Evolutionary conservation across 345 rosid genomes (phyloP).

Genomic region (Rhizophora apiculata): DNA sequence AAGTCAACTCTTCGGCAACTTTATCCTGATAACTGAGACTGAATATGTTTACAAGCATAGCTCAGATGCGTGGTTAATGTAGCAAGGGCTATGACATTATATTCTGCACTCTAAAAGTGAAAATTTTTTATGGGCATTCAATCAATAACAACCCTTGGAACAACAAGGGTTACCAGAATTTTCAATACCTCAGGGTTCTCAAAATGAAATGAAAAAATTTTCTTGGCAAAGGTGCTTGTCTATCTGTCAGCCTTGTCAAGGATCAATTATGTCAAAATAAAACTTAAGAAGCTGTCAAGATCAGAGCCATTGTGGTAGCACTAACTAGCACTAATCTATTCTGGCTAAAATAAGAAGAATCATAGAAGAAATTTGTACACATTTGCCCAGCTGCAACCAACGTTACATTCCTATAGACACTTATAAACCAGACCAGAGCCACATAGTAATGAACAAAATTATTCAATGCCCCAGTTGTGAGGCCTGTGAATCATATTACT

Average conservation of each 20-base stretch:
- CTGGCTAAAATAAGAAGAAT: no score
- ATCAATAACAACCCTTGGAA: background rate
- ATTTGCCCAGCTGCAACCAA: no score
- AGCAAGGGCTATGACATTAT: conserved; percentile 60
- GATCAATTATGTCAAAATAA: conserved; percentile 90
- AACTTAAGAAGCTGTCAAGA: conserved; percentile 49
- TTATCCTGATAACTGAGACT: conserved; percentile 83
- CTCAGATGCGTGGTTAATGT: conserved; percentile 77
- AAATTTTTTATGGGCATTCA: background rate
- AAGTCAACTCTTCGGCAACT: conserved; percentile 89
- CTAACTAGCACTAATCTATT: no score
- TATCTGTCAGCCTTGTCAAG: conserved; percentile 94
- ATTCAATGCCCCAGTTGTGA: no score
- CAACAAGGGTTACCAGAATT: conserved; percentile 11
- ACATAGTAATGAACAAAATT: no score
- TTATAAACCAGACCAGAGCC: no score
- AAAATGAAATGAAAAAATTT: conserved; percentile 80
- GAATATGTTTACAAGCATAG: conserved; percentile 84
- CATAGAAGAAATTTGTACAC: no score
- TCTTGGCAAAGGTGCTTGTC: conserved; percentile 92
- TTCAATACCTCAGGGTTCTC: conserved; percentile 71
- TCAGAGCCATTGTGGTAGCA: background rate
- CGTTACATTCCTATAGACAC: no score
- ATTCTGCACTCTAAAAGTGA: conserved; percentile 61
- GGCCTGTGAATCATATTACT: background rate